phyloP scores from a whole-genome alignment of 1,139 yeast genomes.

The Pneumocystis oryctolagi region DNA sequence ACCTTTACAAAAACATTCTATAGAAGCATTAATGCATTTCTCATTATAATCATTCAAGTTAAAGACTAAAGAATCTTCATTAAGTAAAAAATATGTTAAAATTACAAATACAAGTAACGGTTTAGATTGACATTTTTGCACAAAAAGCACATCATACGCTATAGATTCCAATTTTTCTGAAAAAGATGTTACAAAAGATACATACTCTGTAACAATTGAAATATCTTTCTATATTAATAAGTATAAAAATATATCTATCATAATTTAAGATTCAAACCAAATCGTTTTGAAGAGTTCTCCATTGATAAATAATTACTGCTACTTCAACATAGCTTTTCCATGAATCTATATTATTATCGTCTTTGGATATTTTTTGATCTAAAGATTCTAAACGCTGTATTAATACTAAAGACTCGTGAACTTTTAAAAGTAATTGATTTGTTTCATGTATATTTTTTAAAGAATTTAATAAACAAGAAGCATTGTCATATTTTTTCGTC shows the following conservation, averaged over 20 bases:
- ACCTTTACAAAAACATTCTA: background rate
- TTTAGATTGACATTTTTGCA: background rate
- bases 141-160: background rate
- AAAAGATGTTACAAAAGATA: background rate
- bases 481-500: background rate
- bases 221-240: background rate
- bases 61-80: background rate
- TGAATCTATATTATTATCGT: background rate
- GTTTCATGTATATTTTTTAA: background rate
- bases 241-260: background rate
- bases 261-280: background rate
- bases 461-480: background rate
- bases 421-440: background rate
- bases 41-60: background rate
- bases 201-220: background rate
- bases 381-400: background rate
- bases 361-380: background rate
- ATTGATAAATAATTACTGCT: background rate
- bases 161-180: background rate
- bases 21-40: background rate
- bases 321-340: background rate
- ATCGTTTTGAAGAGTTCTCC: background rate
- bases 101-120: background rate
- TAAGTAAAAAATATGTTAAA: background rate
- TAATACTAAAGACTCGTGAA: background rate